Conservation (phyloP, 2,329 filamentous ascomycete species). For the Diplocarpon mali region DNA sequence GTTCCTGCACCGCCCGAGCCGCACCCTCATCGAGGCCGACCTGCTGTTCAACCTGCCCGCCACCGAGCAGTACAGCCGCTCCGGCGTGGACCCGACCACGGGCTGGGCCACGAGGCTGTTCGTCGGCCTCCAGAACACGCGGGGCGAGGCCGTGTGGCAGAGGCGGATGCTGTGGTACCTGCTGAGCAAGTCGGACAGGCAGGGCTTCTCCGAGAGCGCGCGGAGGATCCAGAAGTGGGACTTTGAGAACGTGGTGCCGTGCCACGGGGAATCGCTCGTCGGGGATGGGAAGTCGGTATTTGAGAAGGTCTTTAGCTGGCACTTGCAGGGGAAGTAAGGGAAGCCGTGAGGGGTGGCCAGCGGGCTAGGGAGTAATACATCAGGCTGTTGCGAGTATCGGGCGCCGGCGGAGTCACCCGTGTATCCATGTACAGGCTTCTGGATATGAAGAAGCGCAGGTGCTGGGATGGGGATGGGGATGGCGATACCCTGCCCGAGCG, state of each 20-base stretch:
- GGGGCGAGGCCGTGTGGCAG: constrained; percentile 56
- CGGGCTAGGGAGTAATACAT: background rate
- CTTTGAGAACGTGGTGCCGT: constrained; percentile 77
- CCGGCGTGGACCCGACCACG: constrained; percentile 40
- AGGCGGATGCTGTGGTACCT: constrained; percentile 77
- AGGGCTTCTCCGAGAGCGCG: constrained; percentile 59
- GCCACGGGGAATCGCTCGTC: constrained; percentile 86
- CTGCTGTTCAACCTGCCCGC: constrained; percentile 85
- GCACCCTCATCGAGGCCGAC: constrained; percentile 78
- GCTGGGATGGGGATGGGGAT: no score
- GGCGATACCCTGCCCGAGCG: no score
- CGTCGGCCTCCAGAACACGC: constrained; percentile 45
- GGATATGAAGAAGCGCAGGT: no score
- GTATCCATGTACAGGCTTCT: no score
- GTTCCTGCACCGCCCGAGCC: constrained; percentile 70
- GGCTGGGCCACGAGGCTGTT: constrained; percentile 51
- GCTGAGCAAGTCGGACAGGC: constrained; percentile 46
- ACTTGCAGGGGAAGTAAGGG: constrained; percentile 46
- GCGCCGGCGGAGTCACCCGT: background rate
- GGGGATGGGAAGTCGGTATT: constrained; percentile 63
- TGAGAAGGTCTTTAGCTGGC: constrained; percentile 72
- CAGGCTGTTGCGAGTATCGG: background rate
- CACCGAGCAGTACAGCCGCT: constrained; percentile 66
- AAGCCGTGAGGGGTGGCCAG: constrained; percentile 15
- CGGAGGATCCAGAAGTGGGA: constrained; percentile 66